These are phyloP conservation scores for Alternaria brassicae DNA, from an alignment of 2,329 filamentous ascomycete species.

Conservation along the genomic window DNA sequence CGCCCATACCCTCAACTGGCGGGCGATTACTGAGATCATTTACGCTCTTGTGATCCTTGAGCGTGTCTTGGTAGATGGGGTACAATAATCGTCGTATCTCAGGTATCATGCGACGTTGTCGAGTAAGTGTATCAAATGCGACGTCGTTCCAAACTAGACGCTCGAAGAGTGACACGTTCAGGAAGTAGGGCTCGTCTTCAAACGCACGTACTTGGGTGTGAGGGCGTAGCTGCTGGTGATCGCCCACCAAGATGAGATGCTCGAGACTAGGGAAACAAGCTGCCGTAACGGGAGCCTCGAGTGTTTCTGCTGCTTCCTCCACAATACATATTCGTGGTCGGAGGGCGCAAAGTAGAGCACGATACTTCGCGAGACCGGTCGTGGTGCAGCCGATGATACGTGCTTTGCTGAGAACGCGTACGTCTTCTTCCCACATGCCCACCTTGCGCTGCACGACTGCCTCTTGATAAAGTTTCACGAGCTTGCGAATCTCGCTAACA, in stretches of 20 bases:
- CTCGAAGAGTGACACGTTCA: constrained; percentile 82
- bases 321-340: constrained; percentile 74
- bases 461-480: constrained; percentile 60
- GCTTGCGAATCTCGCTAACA: constrained; percentile 55
- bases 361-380: constrained; percentile 82
- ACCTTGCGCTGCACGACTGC: constrained; percentile 62
- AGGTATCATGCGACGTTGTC: constrained; percentile 77
- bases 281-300: constrained; percentile 68
- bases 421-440: constrained; percentile 65
- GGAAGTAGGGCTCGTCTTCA: constrained; percentile 65
- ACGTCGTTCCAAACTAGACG: constrained; percentile 72
- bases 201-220: constrained; percentile 69
- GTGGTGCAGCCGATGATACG: constrained; percentile 74
- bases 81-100: constrained; percentile 67
- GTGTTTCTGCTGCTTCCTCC: constrained; percentile 80
- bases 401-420: constrained; percentile 53
- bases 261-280: constrained; percentile 68
- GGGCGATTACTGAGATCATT: constrained; percentile 54
- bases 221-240: constrained; percentile 80
- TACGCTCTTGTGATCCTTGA: constrained; percentile 67
- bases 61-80: constrained; percentile 65
- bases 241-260: constrained; percentile 74
- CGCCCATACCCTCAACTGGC: constrained; percentile 68
- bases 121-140: constrained; percentile 68
- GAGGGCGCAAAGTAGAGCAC: constrained; percentile 70